These are phyloP conservation scores for Vachellia collinsii DNA, from an alignment of 306 rosid species.

Conservation along the genomic window DNA sequence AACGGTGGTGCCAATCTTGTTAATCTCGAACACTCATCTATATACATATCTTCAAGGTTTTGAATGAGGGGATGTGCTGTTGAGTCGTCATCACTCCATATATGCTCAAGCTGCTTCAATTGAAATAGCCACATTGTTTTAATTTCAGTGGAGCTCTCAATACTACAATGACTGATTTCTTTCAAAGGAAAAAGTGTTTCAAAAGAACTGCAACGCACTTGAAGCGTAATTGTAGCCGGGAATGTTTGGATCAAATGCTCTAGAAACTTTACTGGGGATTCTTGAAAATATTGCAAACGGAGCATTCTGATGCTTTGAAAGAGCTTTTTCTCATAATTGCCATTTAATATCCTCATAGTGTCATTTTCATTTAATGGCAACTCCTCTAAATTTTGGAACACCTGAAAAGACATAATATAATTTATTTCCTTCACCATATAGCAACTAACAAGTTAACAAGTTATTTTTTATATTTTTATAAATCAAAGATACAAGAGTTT, in stretches of 20 bases:
- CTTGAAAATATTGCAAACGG: neutral
- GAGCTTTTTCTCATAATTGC: neutral
- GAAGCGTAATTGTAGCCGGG: neutral
- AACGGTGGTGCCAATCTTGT: neutral
- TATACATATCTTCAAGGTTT: neutral
- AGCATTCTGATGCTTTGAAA: neutral
- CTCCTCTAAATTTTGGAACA: neutral
- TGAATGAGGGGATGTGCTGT: neutral
- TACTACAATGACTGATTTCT: neutral
- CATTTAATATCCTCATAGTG: neutral
- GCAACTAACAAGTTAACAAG: no score
- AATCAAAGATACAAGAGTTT: neutral
- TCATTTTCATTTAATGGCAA: neutral
- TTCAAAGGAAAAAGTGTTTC: neutral
- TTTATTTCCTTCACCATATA: no score
- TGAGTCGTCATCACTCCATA: neutral
- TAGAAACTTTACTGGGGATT: neutral
- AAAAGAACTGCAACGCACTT: neutral
- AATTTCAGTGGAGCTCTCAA: neutral
- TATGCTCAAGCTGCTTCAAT: neutral
- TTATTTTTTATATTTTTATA: no score
- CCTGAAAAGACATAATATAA: neutral
- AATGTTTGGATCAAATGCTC: neutral
- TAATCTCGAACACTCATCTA: rapidly evolving
- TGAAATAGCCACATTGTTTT: neutral